Percentiles rank a stretch among this genome's conserved stretches.
Conservation (phyloP, 345 rosid genomes). For the Citrus australasica region DNA sequence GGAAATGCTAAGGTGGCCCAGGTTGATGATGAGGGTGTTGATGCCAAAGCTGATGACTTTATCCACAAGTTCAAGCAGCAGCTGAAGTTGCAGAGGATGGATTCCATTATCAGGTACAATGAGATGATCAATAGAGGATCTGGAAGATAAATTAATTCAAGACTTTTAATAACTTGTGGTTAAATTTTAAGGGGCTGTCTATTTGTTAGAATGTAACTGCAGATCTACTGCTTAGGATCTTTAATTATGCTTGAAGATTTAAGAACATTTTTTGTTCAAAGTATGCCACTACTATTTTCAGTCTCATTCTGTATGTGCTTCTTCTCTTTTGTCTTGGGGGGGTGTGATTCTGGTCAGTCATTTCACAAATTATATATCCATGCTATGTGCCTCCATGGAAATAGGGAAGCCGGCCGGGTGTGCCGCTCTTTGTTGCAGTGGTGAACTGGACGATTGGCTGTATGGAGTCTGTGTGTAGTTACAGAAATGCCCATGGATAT, state of each 20-base stretch:
- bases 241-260: slow-evolving; percentile 13
- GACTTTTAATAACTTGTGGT: not conserved
- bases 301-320: not conserved
- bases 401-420: not conserved
- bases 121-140: slow-evolving; percentile 42
- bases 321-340: no score
- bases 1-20: slow-evolving; percentile 32
- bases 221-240: slow-evolving; percentile 22
- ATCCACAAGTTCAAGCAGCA: slow-evolving; percentile 72
- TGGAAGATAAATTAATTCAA: slow-evolving; percentile 14
- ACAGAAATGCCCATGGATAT: not conserved
- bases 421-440: not conserved
- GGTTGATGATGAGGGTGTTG: slow-evolving; percentile 60
- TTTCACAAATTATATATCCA: no score
- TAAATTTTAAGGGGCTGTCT: not conserved
- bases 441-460: not conserved
- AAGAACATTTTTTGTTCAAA: slow-evolving; percentile 17
- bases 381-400: not conserved
- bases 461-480: not conserved
- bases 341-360: no score
- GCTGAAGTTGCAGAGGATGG: slow-evolving; percentile 63
- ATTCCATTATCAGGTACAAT: slow-evolving; percentile 60
- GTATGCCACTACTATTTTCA: not conserved
- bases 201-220: slow-evolving; percentile 18
- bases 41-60: slow-evolving; percentile 78